Conservation (phyloP, 106 monocot genomes). For the Gastrodia elata region DNA sequence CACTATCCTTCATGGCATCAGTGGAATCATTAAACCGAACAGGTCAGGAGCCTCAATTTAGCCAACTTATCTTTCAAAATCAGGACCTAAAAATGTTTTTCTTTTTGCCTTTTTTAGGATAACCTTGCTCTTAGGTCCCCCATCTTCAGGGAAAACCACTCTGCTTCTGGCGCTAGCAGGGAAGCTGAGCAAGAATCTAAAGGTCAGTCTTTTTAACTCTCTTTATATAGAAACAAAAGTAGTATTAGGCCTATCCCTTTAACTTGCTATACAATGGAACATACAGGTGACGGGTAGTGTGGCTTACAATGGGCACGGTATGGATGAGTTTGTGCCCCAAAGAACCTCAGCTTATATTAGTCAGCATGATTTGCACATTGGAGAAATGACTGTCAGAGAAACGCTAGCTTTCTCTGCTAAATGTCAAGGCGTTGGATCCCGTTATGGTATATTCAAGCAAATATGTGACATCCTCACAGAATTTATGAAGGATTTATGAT, state of each 20-base stretch:
- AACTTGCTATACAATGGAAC: background rate
- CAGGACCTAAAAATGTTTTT: background rate
- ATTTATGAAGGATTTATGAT: too few relatives aligned
- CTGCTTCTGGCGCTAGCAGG: conserved; percentile 43
- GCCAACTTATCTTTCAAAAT: background rate
- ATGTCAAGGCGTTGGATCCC: conserved; percentile 51
- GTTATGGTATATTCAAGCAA: conserved; percentile 27
- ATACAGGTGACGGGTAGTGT: conserved; percentile 28
- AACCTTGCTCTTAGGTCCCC: conserved; percentile 57
- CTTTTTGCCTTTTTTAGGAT: conserved; percentile 30
- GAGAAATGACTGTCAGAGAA: conserved; percentile 58
- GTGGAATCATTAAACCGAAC: conserved; percentile 37
- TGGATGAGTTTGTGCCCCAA: conserved; percentile 57
- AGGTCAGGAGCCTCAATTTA: conserved; percentile 11
- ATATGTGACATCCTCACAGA: too few relatives aligned
- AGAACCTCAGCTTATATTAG: conserved; percentile 62
- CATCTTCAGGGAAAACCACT: conserved; percentile 57
- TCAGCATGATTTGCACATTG: conserved; percentile 57
- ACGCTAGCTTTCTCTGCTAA: conserved; percentile 55
- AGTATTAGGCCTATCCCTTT: background rate
- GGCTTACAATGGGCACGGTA: conserved; percentile 52
- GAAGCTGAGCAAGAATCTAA: conserved; percentile 22
- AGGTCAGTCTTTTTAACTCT: conserved; percentile 13
- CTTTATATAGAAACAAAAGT: background rate
- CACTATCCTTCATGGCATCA: conserved; percentile 31